Evolutionary conservation across 2,329 filamentous ascomycete genomes (phyloP), one percentile per base, ranked within the genome.

Genomic region (Rutstroemia sp.): DNA sequence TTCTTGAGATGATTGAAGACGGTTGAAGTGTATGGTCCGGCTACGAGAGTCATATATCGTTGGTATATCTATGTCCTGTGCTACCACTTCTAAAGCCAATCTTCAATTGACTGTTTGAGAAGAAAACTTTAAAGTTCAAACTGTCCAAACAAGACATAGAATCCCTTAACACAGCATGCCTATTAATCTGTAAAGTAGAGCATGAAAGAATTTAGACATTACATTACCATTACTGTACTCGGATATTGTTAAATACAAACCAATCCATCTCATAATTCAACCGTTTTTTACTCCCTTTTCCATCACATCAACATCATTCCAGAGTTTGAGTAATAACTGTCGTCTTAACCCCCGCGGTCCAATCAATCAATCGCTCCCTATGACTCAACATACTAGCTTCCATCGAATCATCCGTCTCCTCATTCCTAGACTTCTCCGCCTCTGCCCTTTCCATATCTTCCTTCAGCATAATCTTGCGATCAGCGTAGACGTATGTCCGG

Each of bases 401-500:
- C 12, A 45, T 52, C 19, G 47, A 44, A 14, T 52, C 53, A 19
- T 56, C 53, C 16, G 10, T 21, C 4, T 56, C 47, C 14, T 45
- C 47, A 6, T 19, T 16, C 4, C 42, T 56, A 27, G 27, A 25
- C 3, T n/a, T 23, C n/a, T 23, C 18, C 5, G 44, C 8, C 37
- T 21, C 23, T 18, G 42, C 14, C 21, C 14, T 21, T 4, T 50
- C 47, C 8, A 34, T 6, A 16, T 56, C 47, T 18, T 52, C 38
- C 16, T 50, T 56, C 2, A 8, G 53, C 9, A 42, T 25, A 16
- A 56, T 44, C 27, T 30, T 49, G 19, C 50, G 50, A 25, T 56
- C 53, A 12, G 53, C 46, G 4, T 56, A 56, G 4, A 56, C 53
- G 2, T 42, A 52, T 34, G 53, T 56, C 30, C 47, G 37, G 16